These are phyloP conservation scores for Colletotrichum musicola DNA, from an alignment of 2,329 filamentous ascomycete species.

Conservation along the genomic window DNA sequence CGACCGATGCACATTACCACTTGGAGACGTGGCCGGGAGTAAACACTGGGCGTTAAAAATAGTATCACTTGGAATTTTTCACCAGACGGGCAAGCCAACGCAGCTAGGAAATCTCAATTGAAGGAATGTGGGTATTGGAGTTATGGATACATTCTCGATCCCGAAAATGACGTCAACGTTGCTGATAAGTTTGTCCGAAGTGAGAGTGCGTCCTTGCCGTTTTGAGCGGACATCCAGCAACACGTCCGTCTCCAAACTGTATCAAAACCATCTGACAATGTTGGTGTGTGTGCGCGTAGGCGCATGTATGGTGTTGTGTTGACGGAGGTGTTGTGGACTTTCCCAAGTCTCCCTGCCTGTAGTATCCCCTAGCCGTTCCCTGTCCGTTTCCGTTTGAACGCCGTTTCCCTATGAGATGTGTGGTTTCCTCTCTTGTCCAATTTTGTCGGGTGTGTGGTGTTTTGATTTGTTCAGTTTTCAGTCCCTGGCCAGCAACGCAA, in stretches of 20 bases:
- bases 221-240: not conserved
- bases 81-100: not conserved
- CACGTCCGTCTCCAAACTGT: not conserved
- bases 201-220: slow-evolving; percentile 5
- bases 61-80: too few relatives aligned
- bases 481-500: not conserved
- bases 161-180: not conserved
- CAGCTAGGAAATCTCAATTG: not conserved
- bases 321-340: not conserved
- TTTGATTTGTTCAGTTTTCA: slow-evolving; percentile 14
- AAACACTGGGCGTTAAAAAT: too few relatives aligned
- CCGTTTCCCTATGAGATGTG: slow-evolving; percentile 30
- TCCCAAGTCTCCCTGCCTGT: not conserved
- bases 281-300: not conserved
- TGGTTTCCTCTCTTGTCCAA: slow-evolving; percentile 37
- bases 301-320: not conserved
- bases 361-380: slow-evolving; percentile 3
- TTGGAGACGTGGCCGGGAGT: too few relatives aligned
- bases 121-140: slow-evolving; percentile 29
- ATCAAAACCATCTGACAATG: not conserved
- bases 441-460: slow-evolving; percentile 20
- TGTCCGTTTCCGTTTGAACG: slow-evolving; percentile 15
- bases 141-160: slow-evolving; percentile 7
- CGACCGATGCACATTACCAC: too few relatives aligned
- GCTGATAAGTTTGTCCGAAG: not conserved